Base-by-base conservation (phyloP, 2,329 filamentous ascomycete genomes). In the Tolypocladium ovalisporum region DNA sequence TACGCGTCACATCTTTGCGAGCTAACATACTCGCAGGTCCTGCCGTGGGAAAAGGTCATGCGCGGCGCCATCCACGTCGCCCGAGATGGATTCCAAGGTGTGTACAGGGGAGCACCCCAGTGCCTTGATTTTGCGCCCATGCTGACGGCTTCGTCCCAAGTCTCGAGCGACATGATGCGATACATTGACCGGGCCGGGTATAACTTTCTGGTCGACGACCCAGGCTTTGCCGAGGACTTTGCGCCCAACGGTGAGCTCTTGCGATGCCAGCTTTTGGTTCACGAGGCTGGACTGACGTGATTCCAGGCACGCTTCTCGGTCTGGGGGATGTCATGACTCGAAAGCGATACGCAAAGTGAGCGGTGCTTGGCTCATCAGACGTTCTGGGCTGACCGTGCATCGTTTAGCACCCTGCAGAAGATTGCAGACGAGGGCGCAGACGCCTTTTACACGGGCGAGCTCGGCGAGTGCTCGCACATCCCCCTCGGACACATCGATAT, bases 211-310 rank as follows among this genome's bases (percentile, higher is more conserved):
- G 75, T 85, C 0, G 78, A 88, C 3, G 84, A 97, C 57, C 85
- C 87, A 0, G 82, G 84, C 4, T 97, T 90, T 87, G 90, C 92
- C 0, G 70, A 88, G 53, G 93, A 97, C 68, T 97, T 97, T 73
- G 91, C 90, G 2, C 90, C 90, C 0, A 85, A 92, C 59, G 93
- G 77, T 75, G 57, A 22, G 61, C 54, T 24, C 12, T 10, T 12
- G 19, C 19, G 5, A 9, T 32, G 54, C 13, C n/a, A 47, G 8
- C 1, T 3, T 24, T n/a, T 13, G 13, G n/a, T n/a, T 29, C 54
- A 62, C 22, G 29, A 64, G 39, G 12, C 32, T 6, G n/a, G 9
- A 24, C 35, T 56, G 7, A 56, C 55, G 34, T 1, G 4, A 4
- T 10, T 39, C 6, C 39, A 77, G 75, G 91, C 4, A 86, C 80